Evolutionary conservation across 1,139 yeast species (phyloP), one percentile per base, ranked within the genome.

Genomic region (Entelexis paramagnoliae): DNA sequence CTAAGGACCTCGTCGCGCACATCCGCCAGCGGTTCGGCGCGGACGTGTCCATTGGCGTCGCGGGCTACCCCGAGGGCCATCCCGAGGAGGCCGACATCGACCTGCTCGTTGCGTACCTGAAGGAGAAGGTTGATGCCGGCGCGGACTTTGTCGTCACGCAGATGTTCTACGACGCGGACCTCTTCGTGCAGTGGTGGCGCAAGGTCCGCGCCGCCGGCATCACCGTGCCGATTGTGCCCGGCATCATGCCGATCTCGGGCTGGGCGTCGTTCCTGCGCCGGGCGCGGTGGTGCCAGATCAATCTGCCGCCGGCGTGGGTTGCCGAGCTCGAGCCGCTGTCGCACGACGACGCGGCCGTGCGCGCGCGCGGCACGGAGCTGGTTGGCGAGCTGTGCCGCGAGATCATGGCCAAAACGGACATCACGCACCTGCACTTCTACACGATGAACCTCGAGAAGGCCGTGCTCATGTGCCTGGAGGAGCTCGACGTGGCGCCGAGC

Each of bases 61-160:
- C 95, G 3, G 95, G 91, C 1, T 89, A 89, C 66, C 96, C 96
- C 9, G 96, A 91, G 64, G 99, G 99, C 24, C 97, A 91, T 68
- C 87, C 94, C 4, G 96, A 87, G 64, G 95, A 86, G 63, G 66
- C 71, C n/a, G 78, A 79, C 57, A 68, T 68, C n/a, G 77, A 73
- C 30, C 67, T 72, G 54, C 72, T 85, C 49, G 72, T 88, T 60
- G 71, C 72, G 32, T 84, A 76, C 63, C 75, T 91, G 65, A 86
- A 86, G 66, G 93, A 85, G 62, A 91, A 91, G 66, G 77, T 89
- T 56, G 81, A 84, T 58, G 95, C 94, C 0, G 98, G 98, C 17
- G 98, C 97, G 8, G 93, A 88, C 64, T 91, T 89, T 64, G 79
- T 91, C 52, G 78, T 91, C 59, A 88, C 97, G 0, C 98, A 91